phyloP scores from a whole-genome alignment of 192 early-diverging fungal species.

The Pilaira anomala region DNA sequence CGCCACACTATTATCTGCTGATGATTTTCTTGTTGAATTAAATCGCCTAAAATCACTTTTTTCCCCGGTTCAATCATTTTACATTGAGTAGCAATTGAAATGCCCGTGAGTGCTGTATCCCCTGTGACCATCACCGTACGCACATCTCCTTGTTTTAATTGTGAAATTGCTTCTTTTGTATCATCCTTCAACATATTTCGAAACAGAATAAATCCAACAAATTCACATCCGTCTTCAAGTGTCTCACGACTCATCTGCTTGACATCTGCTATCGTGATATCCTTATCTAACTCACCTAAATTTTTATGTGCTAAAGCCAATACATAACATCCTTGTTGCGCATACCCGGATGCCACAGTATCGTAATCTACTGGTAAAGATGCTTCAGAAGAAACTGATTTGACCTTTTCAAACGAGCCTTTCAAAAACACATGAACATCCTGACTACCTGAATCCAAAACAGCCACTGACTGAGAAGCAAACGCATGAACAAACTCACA shows the following conservation, averaged over 20 bases:
- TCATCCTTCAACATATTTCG: conserved; percentile 75
- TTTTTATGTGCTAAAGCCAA: conserved; percentile 65
- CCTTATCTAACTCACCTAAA: conserved; percentile 45
- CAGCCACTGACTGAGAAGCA: conserved; percentile 69
- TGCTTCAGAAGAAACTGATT: conserved; percentile 40
- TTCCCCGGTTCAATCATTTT: conserved; percentile 58
- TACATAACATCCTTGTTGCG: conserved; percentile 78
- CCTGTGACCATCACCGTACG: conserved; percentile 84
- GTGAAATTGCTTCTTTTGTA: conserved; percentile 61
- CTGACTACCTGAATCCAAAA: conserved; percentile 52
- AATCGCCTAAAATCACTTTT: conserved; percentile 30
- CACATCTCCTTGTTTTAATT: conserved; percentile 62
- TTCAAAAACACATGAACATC: conserved; percentile 68
- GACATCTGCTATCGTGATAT: conserved; percentile 37
- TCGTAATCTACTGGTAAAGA: conserved; percentile 60
- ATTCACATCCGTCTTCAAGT: conserved; percentile 54
- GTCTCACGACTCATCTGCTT: conserved; percentile 49
- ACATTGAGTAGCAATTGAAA: conserved; percentile 65
- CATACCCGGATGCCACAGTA: conserved; percentile 50
- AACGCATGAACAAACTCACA: conserved; percentile 78
- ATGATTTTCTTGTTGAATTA: too few species aligned
- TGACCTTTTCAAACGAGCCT: conserved; percentile 76
- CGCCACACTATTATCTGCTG: too few species aligned
- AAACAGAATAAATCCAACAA: conserved; percentile 68
- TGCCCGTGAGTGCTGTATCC: conserved; percentile 71